Base-by-base conservation (phyloP, 1,139 yeast genomes). In the Scheffersomyces titani region DNA sequence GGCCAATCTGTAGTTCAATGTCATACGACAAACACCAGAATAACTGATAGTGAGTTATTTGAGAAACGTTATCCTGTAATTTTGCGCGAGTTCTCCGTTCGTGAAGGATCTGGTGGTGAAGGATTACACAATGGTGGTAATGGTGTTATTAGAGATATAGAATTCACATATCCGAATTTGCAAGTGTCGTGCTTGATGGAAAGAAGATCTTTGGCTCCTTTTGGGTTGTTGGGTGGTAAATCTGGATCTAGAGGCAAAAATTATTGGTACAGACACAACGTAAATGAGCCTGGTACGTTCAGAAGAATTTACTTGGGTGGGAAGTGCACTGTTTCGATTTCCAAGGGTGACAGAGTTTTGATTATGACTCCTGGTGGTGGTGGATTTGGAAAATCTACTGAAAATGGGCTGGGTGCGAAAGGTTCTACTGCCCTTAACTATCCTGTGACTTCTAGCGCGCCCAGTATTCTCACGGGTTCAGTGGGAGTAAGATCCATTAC, bases 321-420 rank as follows among this genome's bases (percentile, higher is more conserved):
- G 2, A 77, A 78, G 63, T 73, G 79, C 60, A 73, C 81, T 1
- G 76, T 79, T 6, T 70, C 65, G 55, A 75, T 78, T 11, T 61
- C 62, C 3, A 73, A 72, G 53, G 84, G 84, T 6, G 84, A 80
- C 58, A 67, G 82, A 55, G 70, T 80, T 5, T 65, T 77, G 1
- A 78, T 80, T 45, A 64, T 66, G 68, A 77, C 84, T 0, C 84
- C 84, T 0, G 84, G 84, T 21, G 84, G 84, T 18, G 84, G 84
- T n/a, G 84, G 83, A 2, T 80, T 67, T 66, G 84, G 84, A 1
- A 52, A 20, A 19, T 22, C 63, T 5, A 50, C 60, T 3, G 57
- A 55, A 44, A 52, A 48, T n/a, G 55, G 54, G 22, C 36, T 51
- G 44, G 40, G 36, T 4, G 52, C 51, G 16, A 56, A 49, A 5